A percentile compares a stretch with the other conserved stretches of the same genome.
phyloP scores from a whole-genome alignment of 495 filamentous ascomycete genomes.

The Tuber aestivum region DNA sequence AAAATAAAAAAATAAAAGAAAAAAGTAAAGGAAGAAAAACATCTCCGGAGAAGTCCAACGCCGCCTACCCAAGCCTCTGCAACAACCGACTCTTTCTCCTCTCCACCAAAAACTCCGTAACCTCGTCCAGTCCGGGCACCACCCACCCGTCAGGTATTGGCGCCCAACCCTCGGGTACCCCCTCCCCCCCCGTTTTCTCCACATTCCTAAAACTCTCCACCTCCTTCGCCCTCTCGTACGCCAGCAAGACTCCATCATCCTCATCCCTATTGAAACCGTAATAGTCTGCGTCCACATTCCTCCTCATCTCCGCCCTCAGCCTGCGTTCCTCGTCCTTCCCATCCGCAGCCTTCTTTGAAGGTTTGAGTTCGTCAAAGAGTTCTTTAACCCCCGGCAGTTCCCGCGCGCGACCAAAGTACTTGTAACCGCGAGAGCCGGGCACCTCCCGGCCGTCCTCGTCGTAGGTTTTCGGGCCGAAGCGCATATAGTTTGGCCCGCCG shows the following conservation, averaged over 20 bases:
- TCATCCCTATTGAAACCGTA: slow-evolving; percentile 94
- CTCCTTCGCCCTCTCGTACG: slow-evolving; percentile 79
- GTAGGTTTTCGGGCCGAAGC: slow-evolving; percentile 73
- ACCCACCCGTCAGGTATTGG: slow-evolving; percentile 80
- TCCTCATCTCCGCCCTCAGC: slow-evolving; percentile 61
- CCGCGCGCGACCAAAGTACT: slow-evolving; percentile 81
- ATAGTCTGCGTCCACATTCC: slow-evolving; percentile 85
- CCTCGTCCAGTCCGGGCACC: slow-evolving; percentile 79
- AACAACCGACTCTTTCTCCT: slow-evolving; percentile 72
- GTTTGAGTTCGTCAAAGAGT: slow-evolving; percentile 74
- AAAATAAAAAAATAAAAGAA: not conserved
- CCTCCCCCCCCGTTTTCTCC: slow-evolving; percentile 47
- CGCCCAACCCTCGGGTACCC: slow-evolving; percentile 61
- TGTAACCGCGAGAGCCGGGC: slow-evolving; percentile 56
- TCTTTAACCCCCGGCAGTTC: slow-evolving; percentile 96
- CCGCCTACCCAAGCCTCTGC: slow-evolving; percentile 62
- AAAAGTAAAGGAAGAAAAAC: not conserved
- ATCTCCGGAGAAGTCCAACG: not conserved
- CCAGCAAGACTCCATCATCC: slow-evolving; percentile 78
- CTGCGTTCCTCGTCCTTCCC: slow-evolving; percentile 57
- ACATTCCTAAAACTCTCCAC: slow-evolving; percentile 64
- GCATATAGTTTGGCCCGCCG: slow-evolving; percentile 96
- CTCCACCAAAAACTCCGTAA: slow-evolving; percentile 86
- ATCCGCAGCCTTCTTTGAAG: slow-evolving; percentile 53
- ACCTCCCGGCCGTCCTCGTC: slow-evolving; percentile 92